Percentiles rank a stretch among this genome's conserved stretches.
phyloP scores from a whole-genome alignment of 1,139 yeast genomes.

The Suzukiozyma palmioleophila region DNA sequence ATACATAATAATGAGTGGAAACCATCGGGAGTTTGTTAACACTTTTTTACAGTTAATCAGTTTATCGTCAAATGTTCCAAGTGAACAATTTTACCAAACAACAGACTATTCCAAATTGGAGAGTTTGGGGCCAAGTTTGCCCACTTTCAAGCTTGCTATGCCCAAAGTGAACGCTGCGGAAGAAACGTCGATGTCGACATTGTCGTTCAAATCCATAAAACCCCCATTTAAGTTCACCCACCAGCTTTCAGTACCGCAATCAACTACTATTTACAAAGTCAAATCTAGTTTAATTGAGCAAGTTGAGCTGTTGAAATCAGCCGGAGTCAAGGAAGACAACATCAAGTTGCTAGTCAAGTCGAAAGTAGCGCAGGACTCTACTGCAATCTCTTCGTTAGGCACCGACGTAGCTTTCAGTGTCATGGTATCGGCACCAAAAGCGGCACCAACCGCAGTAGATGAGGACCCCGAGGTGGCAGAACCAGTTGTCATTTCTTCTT shows the following conservation, averaged over 20 bases:
- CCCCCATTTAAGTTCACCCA: slow-evolving; percentile 40
- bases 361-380: slow-evolving; percentile 40
- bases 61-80: slow-evolving; percentile 21
- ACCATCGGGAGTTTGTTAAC: slow-evolving; percentile 19
- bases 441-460: slow-evolving; percentile 5
- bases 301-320: slow-evolving; percentile 18
- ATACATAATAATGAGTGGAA: too few relatives aligned
- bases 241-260: slow-evolving; percentile 20
- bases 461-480: slow-evolving; percentile 14
- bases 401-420: slow-evolving; percentile 29
- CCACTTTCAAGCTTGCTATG: slow-evolving; percentile 23
- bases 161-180: slow-evolving; percentile 16
- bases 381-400: slow-evolving; percentile 20
- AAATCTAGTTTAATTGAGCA: slow-evolving; percentile 28
- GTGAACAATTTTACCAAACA: slow-evolving; percentile 27
- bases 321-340: slow-evolving; percentile 24
- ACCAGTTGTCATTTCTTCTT: slow-evolving; percentile 16
- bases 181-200: slow-evolving; percentile 8
- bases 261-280: slow-evolving; percentile 30
- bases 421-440: slow-evolving; percentile 29
- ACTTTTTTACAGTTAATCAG: slow-evolving; percentile 33
- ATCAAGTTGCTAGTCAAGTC: slow-evolving; percentile 40
- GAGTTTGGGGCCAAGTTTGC: slow-evolving; percentile 42
- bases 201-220: slow-evolving; percentile 38
- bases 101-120: slow-evolving; percentile 28